phyloP scores from a whole-genome alignment of 768 basidiomycete species.

The Amyloporia xantha region DNA sequence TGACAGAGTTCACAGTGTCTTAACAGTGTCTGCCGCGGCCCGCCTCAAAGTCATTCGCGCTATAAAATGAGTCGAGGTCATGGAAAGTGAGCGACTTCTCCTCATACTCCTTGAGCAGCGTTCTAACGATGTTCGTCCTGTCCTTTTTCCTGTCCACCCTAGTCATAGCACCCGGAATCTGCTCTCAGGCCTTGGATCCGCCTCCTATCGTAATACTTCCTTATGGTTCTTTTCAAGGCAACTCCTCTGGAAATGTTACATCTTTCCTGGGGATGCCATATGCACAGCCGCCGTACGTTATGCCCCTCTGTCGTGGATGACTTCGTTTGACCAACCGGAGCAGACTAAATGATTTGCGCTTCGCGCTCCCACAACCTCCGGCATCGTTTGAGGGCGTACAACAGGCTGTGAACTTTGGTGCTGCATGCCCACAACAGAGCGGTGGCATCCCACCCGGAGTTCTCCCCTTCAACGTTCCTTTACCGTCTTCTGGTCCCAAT shows the following conservation, averaged over 20 bases:
- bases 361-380: not conserved
- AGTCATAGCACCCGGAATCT: too few relatives aligned
- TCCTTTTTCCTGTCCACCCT: too few relatives aligned
- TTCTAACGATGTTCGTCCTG: too few relatives aligned
- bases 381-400: not conserved
- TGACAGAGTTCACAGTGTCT: too few relatives aligned
- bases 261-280: slow-evolving; percentile 3
- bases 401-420: not conserved
- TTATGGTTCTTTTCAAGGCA: slow-evolving; percentile 1
- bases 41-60: too few relatives aligned
- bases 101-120: too few relatives aligned
- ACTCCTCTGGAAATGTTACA: not conserved
- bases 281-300: not conserved
- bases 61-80: too few relatives aligned
- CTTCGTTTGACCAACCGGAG: not conserved
- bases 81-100: too few relatives aligned
- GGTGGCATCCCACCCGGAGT: not conserved
- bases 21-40: too few relatives aligned
- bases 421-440: not conserved
- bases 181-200: too few relatives aligned
- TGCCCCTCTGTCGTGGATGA: not conserved
- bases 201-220: not conserved
- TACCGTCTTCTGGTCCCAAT: not conserved
- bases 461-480: not conserved
- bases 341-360: not conserved